These are phyloP conservation scores for Gossypium schwendimanii DNA, from an alignment of 441 rosid genomes.

Conservation along the genomic window DNA sequence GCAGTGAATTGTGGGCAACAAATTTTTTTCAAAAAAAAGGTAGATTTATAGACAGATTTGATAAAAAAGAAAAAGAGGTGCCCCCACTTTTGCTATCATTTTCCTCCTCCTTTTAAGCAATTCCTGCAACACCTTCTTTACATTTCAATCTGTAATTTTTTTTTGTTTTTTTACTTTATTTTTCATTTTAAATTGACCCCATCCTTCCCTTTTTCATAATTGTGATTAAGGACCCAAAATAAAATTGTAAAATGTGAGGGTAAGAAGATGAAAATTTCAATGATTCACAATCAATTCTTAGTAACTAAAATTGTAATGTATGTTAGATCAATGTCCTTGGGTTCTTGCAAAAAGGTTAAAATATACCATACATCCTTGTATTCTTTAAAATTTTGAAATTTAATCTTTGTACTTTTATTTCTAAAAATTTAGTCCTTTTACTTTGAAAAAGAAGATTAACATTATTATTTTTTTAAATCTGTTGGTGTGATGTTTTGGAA, in stretches of 20 bases:
- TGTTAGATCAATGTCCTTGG: no score
- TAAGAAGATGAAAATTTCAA: neutral
- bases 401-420: no score
- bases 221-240: neutral
- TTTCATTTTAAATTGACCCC: no score
- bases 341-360: no score
- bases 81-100: constrained; percentile 20
- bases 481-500: no score
- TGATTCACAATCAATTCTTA: neutral
- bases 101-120: constrained; percentile 31
- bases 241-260: neutral
- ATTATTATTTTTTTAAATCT: no score
- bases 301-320: neutral
- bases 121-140: neutral
- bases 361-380: no score
- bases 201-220: neutral
- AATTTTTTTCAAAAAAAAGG: neutral
- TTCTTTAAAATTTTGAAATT: no score
- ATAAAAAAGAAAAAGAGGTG: constrained; percentile 9
- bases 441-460: no score
- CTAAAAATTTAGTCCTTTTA: no score
- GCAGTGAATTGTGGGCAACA: constrained; percentile 25
- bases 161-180: neutral
- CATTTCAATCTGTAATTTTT: neutral
- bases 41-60: constrained; percentile 16